These are phyloP conservation scores for Alternaria sp. DNA, from an alignment of 2,329 filamentous ascomycete genomes.

Conservation along the genomic window DNA sequence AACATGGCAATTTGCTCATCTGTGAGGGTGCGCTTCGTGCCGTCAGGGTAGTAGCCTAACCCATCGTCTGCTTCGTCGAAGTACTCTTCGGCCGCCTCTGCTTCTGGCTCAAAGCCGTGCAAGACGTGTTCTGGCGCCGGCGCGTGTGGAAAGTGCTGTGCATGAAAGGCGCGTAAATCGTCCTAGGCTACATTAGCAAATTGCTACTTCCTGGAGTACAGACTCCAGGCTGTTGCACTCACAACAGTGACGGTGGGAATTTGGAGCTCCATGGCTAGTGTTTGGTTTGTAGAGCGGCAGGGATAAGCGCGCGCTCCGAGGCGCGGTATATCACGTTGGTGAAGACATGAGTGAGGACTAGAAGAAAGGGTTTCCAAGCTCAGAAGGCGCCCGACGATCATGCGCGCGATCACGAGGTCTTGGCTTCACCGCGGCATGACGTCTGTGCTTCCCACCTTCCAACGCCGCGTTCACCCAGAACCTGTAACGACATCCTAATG, in stretches of 20 bases:
- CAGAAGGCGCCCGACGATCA: constrained; percentile 25
- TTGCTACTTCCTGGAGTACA: not conserved
- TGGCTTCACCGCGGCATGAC: constrained; percentile 47
- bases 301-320: constrained; percentile 22
- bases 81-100: constrained; percentile 32
- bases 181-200: constrained; percentile 45
- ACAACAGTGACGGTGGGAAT: constrained; percentile 47
- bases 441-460: constrained; percentile 36
- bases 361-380: constrained; percentile 17
- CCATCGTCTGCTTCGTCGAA: constrained; percentile 66
- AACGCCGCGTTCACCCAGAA: constrained; percentile 20
- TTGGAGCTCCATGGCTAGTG: constrained; percentile 31
- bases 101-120: constrained; percentile 39
- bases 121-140: constrained; percentile 47
- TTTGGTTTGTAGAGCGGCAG: not conserved
- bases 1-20: constrained; percentile 93
- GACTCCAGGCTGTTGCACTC: constrained; percentile 14
- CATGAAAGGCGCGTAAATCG: constrained; percentile 56
- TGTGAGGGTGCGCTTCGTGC: constrained; percentile 86
- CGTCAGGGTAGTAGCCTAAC: constrained; percentile 86
- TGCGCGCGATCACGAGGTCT: constrained; percentile 46
- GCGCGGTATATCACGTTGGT: constrained; percentile 25
- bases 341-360: constrained; percentile 22
- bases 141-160: constrained; percentile 54
- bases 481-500: constrained; percentile 20